Evolutionary conservation across 305 asterid species (phyloP).

Genomic region (Solanum hybrid): DNA sequence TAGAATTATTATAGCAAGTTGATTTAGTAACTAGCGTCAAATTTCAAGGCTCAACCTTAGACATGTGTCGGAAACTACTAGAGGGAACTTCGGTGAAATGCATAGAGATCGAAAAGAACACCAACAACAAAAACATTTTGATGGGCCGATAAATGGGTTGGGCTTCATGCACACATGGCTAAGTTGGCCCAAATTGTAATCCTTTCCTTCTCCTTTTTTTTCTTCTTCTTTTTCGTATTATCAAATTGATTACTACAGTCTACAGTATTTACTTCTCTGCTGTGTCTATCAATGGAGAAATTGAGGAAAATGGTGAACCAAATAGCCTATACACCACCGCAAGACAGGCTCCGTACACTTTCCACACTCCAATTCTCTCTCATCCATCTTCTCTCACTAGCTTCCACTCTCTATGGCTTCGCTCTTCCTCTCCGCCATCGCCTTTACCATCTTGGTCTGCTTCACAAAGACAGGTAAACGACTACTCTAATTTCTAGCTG

Average conservation of each 20-base stretch:
- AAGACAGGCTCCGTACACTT: constrained; percentile 33
- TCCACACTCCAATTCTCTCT: constrained; percentile 50
- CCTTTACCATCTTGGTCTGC: constrained; percentile 37
- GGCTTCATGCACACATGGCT: neutral
- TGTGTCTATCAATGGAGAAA: constrained; percentile 40
- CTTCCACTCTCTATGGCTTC: constrained; percentile 48
- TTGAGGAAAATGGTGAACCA: constrained; percentile 45
- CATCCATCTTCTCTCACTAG: constrained; percentile 53
- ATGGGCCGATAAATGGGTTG: neutral
- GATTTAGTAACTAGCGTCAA: no score
- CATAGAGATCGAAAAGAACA: neutral
- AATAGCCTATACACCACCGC: constrained; percentile 49
- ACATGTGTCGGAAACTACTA: neutral
- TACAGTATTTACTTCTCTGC: neutral
- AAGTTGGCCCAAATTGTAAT: neutral
- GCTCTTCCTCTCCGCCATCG: constrained; percentile 52
- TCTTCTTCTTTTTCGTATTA: neutral
- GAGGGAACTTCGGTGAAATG: neutral
- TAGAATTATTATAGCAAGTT: no score
- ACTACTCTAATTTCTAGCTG: neutral
- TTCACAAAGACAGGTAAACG: constrained; percentile 38
- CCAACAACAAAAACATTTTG: neutral
- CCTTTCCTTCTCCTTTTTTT: neutral
- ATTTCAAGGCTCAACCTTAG: neutral
- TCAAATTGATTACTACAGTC: neutral